Conservation (phyloP, 306 rosid species). For the Morella rubra region DNA sequence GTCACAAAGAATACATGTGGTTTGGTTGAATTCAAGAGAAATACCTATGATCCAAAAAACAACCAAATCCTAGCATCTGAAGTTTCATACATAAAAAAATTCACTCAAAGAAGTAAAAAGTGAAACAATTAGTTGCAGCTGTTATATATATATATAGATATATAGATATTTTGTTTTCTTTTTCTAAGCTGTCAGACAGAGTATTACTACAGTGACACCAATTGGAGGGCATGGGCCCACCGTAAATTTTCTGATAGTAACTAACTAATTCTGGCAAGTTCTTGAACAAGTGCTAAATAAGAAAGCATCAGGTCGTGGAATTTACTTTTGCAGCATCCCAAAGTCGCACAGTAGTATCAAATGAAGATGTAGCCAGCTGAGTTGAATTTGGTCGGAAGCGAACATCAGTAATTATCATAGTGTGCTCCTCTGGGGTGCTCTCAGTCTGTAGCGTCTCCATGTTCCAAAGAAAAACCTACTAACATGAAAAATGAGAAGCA, state of each 20-base stretch:
- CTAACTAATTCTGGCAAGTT: constrained; percentile 4
- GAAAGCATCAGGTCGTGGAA: constrained; percentile 10
- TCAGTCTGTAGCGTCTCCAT: constrained; percentile 84
- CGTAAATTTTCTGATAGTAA: not conserved
- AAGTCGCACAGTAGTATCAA: constrained; percentile 82
- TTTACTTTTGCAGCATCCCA: constrained; percentile 95
- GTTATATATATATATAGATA: not conserved
- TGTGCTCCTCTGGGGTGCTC: constrained; percentile 72
- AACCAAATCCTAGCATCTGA: not conserved
- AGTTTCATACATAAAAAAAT: not conserved
- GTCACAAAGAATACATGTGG: not conserved
- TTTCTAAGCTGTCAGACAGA: not conserved
- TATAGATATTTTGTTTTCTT: too few relatives aligned
- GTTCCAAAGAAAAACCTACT: constrained; percentile 89
- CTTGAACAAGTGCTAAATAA: not conserved
- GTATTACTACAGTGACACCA: not conserved
- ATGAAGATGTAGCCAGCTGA: constrained; percentile 91
- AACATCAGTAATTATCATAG: constrained; percentile 72
- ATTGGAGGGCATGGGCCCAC: not conserved
- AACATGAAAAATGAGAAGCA: constrained; percentile 37
- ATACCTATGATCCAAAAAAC: not conserved
- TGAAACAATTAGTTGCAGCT: not conserved
- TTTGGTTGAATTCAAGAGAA: not conserved
- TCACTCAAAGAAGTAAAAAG: not conserved
- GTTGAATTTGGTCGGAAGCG: constrained; percentile 91